These are phyloP conservation scores for Cubamyces lactineus DNA, from an alignment of 768 basidiomycete species.

Conservation along the genomic window DNA sequence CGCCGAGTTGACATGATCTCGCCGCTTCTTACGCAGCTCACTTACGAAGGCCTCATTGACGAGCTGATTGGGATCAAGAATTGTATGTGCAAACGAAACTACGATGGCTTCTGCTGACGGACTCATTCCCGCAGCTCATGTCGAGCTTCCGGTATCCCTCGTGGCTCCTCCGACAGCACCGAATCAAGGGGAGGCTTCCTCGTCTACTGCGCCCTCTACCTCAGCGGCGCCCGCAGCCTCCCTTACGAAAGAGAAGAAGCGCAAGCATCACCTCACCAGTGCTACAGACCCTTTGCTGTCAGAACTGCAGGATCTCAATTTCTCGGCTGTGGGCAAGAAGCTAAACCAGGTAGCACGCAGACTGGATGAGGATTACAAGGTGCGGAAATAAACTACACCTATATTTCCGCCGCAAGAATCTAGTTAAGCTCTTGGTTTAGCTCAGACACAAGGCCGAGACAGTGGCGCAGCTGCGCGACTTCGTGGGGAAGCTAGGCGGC, in stretches of 20 bases:
- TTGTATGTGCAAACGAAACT: slow-evolving; percentile 54
- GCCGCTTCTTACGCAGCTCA: slow-evolving; percentile 91
- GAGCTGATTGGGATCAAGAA: slow-evolving; percentile 90
- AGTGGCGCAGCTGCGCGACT: slow-evolving; percentile 88
- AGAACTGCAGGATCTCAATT: slow-evolving; percentile 90
- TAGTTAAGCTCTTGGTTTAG: slow-evolving; percentile 40
- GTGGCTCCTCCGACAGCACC: slow-evolving; percentile 55
- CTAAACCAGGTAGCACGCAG: slow-evolving; percentile 82
- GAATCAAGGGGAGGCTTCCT: slow-evolving; percentile 34
- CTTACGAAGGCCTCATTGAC: slow-evolving; percentile 95
- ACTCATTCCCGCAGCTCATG: slow-evolving; percentile 56
- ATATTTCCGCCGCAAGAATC: not conserved
- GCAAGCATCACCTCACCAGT: slow-evolving; percentile 85
- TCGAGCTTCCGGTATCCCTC: slow-evolving; percentile 77
- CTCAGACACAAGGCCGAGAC: slow-evolving; percentile 87
- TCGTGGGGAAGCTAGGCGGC: slow-evolving; percentile 93
- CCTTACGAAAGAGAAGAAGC: slow-evolving; percentile 78
- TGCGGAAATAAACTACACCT: slow-evolving; percentile 32
- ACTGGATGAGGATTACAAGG: slow-evolving; percentile 93
- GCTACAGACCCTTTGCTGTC: slow-evolving; percentile 77
- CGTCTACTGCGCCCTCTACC: slow-evolving; percentile 39
- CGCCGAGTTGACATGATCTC: slow-evolving; percentile 94
- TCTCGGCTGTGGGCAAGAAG: slow-evolving; percentile 82
- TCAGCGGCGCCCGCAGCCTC: slow-evolving; percentile 46
- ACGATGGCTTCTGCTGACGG: slow-evolving; percentile 10